A percentile compares a stretch with the other conserved stretches of the same genome.
phyloP scores from a whole-genome alignment of 2,329 filamentous ascomycete species.

The Aspergillus carbonarius region DNA sequence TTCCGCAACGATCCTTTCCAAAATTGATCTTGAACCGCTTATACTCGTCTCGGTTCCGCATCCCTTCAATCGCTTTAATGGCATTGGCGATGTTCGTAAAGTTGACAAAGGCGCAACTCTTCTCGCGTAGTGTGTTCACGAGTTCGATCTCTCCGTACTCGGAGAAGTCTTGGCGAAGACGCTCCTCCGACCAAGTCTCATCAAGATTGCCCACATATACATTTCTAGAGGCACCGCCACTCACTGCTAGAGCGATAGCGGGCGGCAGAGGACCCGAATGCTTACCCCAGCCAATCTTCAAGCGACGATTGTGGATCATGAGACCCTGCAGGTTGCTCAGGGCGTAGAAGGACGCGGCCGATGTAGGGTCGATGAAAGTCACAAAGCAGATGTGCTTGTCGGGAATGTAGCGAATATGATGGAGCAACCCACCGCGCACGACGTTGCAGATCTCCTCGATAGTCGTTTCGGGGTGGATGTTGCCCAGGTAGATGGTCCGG shows the following conservation, averaged over 20 bases:
- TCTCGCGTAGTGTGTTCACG: constrained; percentile 93
- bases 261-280: constrained; percentile 95
- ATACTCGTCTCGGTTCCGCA: constrained; percentile 94
- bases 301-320: constrained; percentile 97
- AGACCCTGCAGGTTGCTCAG: constrained; percentile 95
- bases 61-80: constrained; percentile 97
- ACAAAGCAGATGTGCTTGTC: constrained; percentile 99
- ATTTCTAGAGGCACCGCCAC: constrained; percentile 94
- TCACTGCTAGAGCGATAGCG: constrained; percentile 92
- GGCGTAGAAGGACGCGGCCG: constrained; percentile 95
- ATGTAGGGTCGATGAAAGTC: constrained; percentile 97
- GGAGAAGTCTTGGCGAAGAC: constrained; percentile 91
- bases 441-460: constrained; percentile 99
- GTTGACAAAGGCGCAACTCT: constrained; percentile 99
- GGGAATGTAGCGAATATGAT: constrained; percentile 98
- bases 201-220: constrained; percentile 98
- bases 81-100: constrained; percentile 99
- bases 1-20: constrained; percentile 96
- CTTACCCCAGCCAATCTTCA: constrained; percentile 99
- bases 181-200: constrained; percentile 95
- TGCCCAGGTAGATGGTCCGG: constrained; percentile 94
- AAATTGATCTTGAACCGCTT: constrained; percentile 99
- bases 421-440: constrained; percentile 87
- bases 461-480: constrained; percentile 97
- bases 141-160: constrained; percentile 98